Percentiles rank a stretch among this genome's conserved stretches.
phyloP scores from a whole-genome alignment of 1,284 basidiomycete genomes.

The Heliocybe sulcata region DNA sequence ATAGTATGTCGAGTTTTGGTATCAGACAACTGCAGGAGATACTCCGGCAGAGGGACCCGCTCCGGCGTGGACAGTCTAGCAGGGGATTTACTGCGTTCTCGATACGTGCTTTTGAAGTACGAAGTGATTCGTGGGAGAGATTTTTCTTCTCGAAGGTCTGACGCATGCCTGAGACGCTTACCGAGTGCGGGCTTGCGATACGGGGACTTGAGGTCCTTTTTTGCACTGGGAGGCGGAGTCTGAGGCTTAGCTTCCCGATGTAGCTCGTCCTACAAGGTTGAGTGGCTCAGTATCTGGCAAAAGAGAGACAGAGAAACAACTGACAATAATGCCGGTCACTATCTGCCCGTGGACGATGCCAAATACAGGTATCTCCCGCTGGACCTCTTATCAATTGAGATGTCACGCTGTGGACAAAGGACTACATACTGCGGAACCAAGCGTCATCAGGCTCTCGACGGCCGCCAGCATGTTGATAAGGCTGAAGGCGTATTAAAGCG shows the following conservation, averaged over 20 bases:
- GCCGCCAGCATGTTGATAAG: slow-evolving; percentile 58
- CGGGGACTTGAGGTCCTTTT: neutral
- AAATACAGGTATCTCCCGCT: slow-evolving; percentile 74
- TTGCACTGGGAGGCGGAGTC: neutral
- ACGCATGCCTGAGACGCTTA: slow-evolving; percentile 5
- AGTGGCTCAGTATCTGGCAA: neutral
- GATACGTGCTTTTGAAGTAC: slow-evolving; percentile 14
- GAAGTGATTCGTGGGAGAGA: slow-evolving; percentile 16
- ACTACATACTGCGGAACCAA: slow-evolving; percentile 39
- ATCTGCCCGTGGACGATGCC: slow-evolving; percentile 51
- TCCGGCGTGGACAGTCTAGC: neutral
- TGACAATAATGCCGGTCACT: slow-evolving; percentile 60
- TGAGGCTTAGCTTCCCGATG: slow-evolving; percentile 8
- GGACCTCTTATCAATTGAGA: neutral
- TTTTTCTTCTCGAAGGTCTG: slow-evolving; percentile 14
- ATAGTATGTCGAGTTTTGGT: slow-evolving; percentile 64
- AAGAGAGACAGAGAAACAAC: neutral
- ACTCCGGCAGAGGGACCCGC: slow-evolving; percentile 11
- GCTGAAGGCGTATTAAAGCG: slow-evolving; percentile 23
- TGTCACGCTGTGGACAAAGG: too few relatives aligned
- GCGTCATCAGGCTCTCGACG: slow-evolving; percentile 37
- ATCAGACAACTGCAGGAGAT: slow-evolving; percentile 54
- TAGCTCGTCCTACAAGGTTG: slow-evolving; percentile 40
- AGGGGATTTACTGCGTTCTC: neutral
- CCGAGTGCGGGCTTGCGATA: slow-evolving; percentile 6